phyloP scores from a whole-genome alignment of 441 rosid genomes.

The Euphorbia schlechtendalii region DNA sequence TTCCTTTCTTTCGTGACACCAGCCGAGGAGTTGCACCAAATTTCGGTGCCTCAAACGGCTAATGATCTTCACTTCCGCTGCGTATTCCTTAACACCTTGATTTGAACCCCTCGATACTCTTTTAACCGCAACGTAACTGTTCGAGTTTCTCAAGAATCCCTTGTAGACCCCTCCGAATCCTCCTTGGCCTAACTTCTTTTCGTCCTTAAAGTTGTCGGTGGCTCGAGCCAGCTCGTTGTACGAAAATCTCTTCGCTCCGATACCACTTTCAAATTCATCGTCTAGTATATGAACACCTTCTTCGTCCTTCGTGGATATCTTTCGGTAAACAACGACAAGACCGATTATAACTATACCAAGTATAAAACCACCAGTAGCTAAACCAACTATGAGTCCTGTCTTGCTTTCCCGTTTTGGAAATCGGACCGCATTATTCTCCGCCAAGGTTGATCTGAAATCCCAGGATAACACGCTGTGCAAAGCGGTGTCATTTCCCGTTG shows the following conservation, averaged over 20 bases:
- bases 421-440: neutral
- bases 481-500: slow-evolving; percentile 13
- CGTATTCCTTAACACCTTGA: slow-evolving; percentile 34
- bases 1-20: neutral
- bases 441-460: slow-evolving; percentile 27
- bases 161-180: too few species aligned
- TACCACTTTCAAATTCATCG: slow-evolving; percentile 21
- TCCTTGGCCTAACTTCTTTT: slow-evolving; percentile 44
- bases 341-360: neutral
- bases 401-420: neutral
- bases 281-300: slow-evolving; percentile 2
- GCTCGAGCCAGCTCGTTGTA: slow-evolving; percentile 23
- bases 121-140: slow-evolving; percentile 29
- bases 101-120: slow-evolving; percentile 28
- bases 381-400: neutral
- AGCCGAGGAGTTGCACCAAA: too few species aligned
- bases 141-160: slow-evolving; percentile 22
- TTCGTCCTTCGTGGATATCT: neutral
- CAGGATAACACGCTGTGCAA: slow-evolving; percentile 19
- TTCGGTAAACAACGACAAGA: neutral
- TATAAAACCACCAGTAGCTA: neutral
- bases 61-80: slow-evolving; percentile 33
- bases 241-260: slow-evolving; percentile 29
- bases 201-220: slow-evolving; percentile 24
- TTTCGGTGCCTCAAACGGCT: slow-evolving; percentile 25